These are phyloP conservation scores for Pyricularia grisea DNA, from an alignment of 2,329 filamentous ascomycete genomes.

Conservation along the genomic window DNA sequence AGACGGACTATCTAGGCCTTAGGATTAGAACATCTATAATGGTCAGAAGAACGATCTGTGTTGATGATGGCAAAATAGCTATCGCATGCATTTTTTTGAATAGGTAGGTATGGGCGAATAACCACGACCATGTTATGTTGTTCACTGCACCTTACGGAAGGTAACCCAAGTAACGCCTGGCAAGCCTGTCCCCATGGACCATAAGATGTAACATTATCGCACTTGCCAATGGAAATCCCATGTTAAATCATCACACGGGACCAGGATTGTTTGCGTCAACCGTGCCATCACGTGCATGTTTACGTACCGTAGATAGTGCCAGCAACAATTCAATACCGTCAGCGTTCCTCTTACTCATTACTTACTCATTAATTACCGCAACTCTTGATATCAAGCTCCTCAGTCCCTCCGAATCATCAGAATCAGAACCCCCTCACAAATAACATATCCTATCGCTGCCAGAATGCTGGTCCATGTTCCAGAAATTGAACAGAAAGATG, in stretches of 20 bases:
- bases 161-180: not conserved
- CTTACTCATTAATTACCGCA: not conserved
- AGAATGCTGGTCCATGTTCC: not conserved
- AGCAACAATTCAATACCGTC: not conserved
- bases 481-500: not conserved
- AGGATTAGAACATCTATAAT: not conserved
- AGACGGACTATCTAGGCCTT: not conserved
- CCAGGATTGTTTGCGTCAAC: not conserved
- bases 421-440: not conserved
- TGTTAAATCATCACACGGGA: not conserved
- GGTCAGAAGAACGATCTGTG: not conserved
- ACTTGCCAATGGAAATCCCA: not conserved
- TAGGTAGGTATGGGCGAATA: not conserved
- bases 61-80: not conserved
- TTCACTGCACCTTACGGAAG: not conserved
- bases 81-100: not conserved
- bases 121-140: not conserved
- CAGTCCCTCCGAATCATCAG: not conserved
- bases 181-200: not conserved
- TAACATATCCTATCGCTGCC: not conserved
- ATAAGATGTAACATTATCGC: not conserved
- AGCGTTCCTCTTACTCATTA: not conserved
- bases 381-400: not conserved
- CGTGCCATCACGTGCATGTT: not conserved
- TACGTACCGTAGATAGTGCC: not conserved